These are phyloP conservation scores for Tetrahymena malaccensis DNA, from an alignment of 73 alveolate genomes.

Conservation along the genomic window DNA sequence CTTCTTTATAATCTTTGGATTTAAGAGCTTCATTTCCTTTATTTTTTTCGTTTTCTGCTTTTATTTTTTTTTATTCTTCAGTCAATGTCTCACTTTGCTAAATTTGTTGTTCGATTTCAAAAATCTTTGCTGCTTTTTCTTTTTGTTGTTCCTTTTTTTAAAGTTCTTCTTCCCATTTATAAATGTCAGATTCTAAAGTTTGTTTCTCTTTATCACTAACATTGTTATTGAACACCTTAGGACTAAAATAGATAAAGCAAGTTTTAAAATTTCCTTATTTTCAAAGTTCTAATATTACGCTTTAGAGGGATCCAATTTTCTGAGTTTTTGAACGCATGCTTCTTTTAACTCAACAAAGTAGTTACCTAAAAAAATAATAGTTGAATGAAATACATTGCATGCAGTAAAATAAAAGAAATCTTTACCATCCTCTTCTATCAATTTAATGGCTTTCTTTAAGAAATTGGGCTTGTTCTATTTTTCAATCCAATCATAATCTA, in stretches of 20 bases:
- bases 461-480: conserved; percentile 11
- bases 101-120: background rate
- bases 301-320: conserved; percentile 13
- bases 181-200: background rate
- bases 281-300: background rate
- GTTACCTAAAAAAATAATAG: background rate
- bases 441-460: conserved; percentile 26
- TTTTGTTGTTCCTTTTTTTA: background rate
- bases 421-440: conserved; percentile 29
- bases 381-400: background rate
- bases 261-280: background rate
- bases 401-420: background rate
- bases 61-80: conserved; percentile 32
- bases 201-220: background rate
- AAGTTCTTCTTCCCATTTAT: background rate
- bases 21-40: conserved; percentile 87
- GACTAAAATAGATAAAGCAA: background rate
- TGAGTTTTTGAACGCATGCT: conserved; percentile 13
- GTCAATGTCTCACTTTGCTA: conserved; percentile 3
- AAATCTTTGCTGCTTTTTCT: background rate
- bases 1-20: conserved; percentile 64
- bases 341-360: conserved; percentile 21
- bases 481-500: conserved; percentile 39
- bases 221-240: background rate
- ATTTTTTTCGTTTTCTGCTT: conserved; percentile 75